Conservation (phyloP, 1,139 yeast species). For the Kodamaea alishanica region DNA sequence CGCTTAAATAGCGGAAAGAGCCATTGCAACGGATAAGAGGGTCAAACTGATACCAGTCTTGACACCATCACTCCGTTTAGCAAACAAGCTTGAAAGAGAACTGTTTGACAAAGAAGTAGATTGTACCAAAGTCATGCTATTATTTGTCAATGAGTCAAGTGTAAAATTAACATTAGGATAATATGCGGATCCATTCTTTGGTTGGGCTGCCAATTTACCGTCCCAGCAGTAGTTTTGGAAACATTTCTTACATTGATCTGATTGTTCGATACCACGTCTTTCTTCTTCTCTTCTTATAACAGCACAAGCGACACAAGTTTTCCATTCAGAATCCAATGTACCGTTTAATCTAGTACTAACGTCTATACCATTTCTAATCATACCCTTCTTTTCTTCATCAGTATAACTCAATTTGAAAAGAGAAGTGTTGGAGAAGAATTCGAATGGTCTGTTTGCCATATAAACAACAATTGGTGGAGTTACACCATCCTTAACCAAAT, state of each 20-base stretch:
- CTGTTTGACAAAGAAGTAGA: too few relatives aligned
- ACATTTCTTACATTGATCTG: conserved; percentile 72
- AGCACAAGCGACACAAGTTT: conserved; percentile 85
- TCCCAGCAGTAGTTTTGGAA: conserved; percentile 82
- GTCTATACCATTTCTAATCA: conserved; percentile 80
- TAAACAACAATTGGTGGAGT: conserved; percentile 74
- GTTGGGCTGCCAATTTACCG: conserved; percentile 32
- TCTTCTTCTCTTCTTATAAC: conserved; percentile 79
- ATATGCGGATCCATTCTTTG: conserved; percentile 5
- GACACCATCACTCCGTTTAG: too few relatives aligned
- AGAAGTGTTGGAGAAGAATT: conserved; percentile 64
- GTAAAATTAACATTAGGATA: conserved; percentile 6
- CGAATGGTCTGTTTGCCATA: conserved; percentile 72
- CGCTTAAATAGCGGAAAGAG: too few relatives aligned
- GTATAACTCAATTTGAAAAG: conserved; percentile 66
- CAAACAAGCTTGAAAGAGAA: too few relatives aligned
- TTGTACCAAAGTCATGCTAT: too few relatives aligned
- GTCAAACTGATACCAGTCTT: too few relatives aligned
- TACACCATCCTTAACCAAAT: conserved; percentile 24
- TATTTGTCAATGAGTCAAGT: conserved; percentile 1
- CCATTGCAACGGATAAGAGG: too few relatives aligned
- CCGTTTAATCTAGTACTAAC: conserved; percentile 67
- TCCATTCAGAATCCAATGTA: conserved; percentile 71
- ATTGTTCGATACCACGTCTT: conserved; percentile 57
- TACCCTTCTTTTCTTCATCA: conserved; percentile 51